Evolutionary conservation across 768 basidiomycete genomes (phyloP).

Genomic region (Gautieria morchelliformis): DNA sequence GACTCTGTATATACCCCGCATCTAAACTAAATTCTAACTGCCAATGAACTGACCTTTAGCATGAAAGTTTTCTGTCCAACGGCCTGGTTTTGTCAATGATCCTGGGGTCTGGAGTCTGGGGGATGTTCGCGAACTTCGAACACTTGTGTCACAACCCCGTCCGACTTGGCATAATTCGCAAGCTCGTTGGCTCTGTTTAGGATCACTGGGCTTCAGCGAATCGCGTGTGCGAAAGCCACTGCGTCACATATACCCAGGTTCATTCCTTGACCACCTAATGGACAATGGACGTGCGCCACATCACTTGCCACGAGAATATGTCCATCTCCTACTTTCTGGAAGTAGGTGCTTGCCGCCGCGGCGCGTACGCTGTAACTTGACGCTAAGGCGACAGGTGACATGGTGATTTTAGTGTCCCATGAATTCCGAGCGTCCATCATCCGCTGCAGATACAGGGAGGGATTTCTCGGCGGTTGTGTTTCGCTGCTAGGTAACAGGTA

Average conservation of each 20-base stretch:
- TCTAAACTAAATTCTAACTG: no score
- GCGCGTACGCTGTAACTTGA: neutral
- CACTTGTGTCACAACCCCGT: no score
- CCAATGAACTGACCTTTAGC: no score
- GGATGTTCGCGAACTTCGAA: no score
- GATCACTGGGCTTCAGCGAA: constrained; percentile 24
- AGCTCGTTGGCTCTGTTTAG: constrained; percentile 16
- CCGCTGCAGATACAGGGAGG: constrained; percentile 33
- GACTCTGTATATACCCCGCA: no score
- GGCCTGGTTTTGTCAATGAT: no score
- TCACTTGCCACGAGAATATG: constrained; percentile 8
- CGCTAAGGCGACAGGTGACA: neutral
- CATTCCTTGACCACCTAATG: constrained; percentile 25
- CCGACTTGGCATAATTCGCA: constrained; percentile 24
- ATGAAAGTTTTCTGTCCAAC: no score
- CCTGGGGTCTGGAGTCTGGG: no score
- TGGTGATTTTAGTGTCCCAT: neutral
- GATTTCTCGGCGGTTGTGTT: constrained; percentile 28
- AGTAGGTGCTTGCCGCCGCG: neutral
- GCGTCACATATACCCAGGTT: no score
- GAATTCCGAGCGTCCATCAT: constrained; percentile 24
- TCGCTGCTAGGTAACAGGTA: constrained; percentile 27
- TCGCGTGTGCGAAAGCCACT: constrained; percentile 32
- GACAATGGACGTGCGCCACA: constrained; percentile 26
- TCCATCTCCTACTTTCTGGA: neutral